Base-by-base conservation (phyloP, 371 early-diverging fungal genomes). In the Apophysomyces ossiformis region DNA sequence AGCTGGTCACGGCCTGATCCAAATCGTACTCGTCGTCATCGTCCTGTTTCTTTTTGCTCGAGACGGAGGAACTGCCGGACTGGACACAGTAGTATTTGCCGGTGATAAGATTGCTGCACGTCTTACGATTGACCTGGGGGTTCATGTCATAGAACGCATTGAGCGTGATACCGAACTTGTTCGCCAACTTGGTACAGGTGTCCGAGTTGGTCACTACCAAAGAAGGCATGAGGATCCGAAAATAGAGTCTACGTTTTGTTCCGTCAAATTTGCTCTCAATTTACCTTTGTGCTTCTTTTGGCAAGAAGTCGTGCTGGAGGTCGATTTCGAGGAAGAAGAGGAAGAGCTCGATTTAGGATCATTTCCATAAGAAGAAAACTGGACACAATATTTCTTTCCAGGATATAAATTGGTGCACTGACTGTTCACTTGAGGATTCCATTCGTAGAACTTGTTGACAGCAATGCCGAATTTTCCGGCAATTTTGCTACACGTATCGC, bases 101-200 rank as follows among this genome's bases (percentile, higher is more conserved):
- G 32, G 65, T 62, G 57, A 63, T 65, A 15, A 74, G 56, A 47
- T 74, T 74, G 58, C 61, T 63, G 58, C 74, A 74, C 0, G 58
- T 35, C 8, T 66, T 69, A 8, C 63, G 61, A 57, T 68, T 66
- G 37, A 74, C 63, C 6, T 60, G 59, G 15, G 63, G 32, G 57
- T 74, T 74, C 58, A 68, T 58, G 2, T 56, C 58, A 18, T 62
- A 66, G 38, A 70, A 70, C 9, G 65, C 26, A n/a, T 60, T 57
- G 8, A 57, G 46, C 6, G 60, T 43, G 41, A 70, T 68, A 36
- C 66, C 69, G 46, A 70, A 74, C 15, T 67, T 62, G 39, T 70
- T 62, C 37, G 71, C 65, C 32, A 74, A 58, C 18, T 43, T 64
- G 16, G 56, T 58, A 44, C 74, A 74, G 26, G 74, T 74, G 38